Base-by-base conservation (phyloP, 2,329 filamentous ascomycete species). In the Colletotrichum sansevieriae region DNA sequence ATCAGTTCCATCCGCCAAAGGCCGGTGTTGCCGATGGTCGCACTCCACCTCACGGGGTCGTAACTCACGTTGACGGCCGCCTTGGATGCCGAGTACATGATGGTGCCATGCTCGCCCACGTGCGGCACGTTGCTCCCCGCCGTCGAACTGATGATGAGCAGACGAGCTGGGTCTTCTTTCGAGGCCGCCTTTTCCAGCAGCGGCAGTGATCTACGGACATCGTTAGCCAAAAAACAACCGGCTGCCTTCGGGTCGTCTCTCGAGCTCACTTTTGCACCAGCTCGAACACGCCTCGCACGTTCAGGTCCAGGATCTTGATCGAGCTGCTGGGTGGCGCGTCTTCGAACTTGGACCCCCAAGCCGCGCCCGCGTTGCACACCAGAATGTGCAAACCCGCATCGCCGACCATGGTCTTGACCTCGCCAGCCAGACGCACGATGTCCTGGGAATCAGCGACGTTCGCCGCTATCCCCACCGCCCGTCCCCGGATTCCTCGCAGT, bases 281-380 rank as follows among this genome's bases (percentile, higher is more conserved):
- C 72, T 90, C 88, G 75, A 93, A 92, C 3, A 93, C 87, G 44
- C 88, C 90, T 80, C 91, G 89, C 49, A 92, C 90, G 71, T 92
- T 93, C 74, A 90, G 74, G 74, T 92, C 88, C 83, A 92, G 87
- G 51, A 92, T 90, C 76, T 91, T 91, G 69, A 84, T 82, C 73
- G 90, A 92, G 82, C 86, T 71, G 78, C 81, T 76, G 85, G 89
- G 43, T 83, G 88, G 77, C 86, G 88, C 70, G 83, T 86, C 77
- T 70, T 92, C 90, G 72, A 92, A 92, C 29, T 82, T 81, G 65
- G 85, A 87, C 3, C 91, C 90, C 91, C 90, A 93, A 3, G 89
- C 90, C 1, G 91, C 90, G 5, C 91, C 91, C 0, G 91, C 91
- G 75, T 93, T 93, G 10, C 90, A 90, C 71, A 93, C 89, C 52